Percentiles rank a stretch among this genome's conserved stretches.
Evolutionary conservation across 2,329 filamentous ascomycete species (phyloP).

Genomic region (Zymoseptoria tritici): DNA sequence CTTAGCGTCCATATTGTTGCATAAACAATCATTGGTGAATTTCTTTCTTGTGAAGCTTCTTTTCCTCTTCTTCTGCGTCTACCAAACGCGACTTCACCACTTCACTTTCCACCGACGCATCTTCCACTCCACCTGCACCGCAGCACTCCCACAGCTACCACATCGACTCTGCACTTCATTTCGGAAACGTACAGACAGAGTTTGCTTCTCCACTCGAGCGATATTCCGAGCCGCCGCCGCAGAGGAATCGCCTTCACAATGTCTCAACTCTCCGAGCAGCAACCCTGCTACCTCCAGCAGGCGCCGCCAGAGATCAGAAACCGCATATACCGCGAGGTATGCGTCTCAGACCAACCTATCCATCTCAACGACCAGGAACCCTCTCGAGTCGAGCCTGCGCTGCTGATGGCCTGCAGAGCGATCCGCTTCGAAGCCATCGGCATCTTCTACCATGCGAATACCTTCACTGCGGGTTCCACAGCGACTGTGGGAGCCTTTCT

Average conservation of each 20-base stretch:
- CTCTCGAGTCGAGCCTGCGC: background rate
- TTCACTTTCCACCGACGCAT: too few species aligned
- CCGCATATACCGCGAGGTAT: background rate
- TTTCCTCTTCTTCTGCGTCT: too few species aligned
- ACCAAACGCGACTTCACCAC: too few species aligned
- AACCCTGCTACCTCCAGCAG: background rate
- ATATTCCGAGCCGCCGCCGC: too few species aligned
- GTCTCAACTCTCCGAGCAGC: background rate
- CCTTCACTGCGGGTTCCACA: background rate
- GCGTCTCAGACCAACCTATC: background rate
- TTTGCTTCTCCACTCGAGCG: too few species aligned
- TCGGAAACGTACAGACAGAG: too few species aligned
- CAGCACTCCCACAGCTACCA: too few species aligned
- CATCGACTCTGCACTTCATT: too few species aligned
- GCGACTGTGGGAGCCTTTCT: background rate
- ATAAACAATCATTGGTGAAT: background rate
- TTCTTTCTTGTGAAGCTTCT: too few species aligned
- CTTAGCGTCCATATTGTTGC: background rate
- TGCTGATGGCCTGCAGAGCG: background rate
- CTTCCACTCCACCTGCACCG: too few species aligned
- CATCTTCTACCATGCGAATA: background rate
- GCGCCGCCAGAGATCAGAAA: background rate
- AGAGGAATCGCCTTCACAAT: too few species aligned
- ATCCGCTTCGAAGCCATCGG: background rate
- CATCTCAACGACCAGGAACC: background rate